These are phyloP conservation scores for Chondrostereum purpureum DNA, from an alignment of 1,284 basidiomycete species.

Conservation along the genomic window DNA sequence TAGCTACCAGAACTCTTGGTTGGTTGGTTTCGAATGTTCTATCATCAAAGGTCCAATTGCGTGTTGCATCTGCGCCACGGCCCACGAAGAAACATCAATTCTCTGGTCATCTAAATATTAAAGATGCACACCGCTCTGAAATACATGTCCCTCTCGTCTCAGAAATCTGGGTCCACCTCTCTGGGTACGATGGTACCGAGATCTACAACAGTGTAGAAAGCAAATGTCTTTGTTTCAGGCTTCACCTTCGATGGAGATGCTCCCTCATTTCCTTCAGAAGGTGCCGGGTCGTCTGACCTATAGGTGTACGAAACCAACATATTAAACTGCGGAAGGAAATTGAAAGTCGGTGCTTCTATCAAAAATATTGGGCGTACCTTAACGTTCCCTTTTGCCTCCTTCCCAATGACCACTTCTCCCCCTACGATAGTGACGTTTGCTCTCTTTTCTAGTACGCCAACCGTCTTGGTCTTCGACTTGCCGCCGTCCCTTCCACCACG, in stretches of 20 bases:
- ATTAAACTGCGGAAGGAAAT: conserved; percentile 60
- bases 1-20: no score
- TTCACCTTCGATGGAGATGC: conserved; percentile 42
- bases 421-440: conserved; percentile 84
- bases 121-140: not conserved
- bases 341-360: not conserved
- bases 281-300: conserved; percentile 74
- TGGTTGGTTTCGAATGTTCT: no score
- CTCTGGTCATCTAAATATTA: not conserved
- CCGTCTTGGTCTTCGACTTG: conserved; percentile 52
- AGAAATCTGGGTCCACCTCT: conserved; percentile 32
- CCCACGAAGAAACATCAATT: no score
- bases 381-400: conserved; percentile 65
- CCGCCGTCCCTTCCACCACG: conserved; percentile 35
- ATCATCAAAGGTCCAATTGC: no score
- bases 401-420: conserved; percentile 75
- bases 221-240: conserved; percentile 77
- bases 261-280: conserved; percentile 50
- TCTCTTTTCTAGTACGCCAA: conserved; percentile 77
- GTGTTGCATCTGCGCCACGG: no score
- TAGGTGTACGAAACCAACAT: conserved; percentile 91
- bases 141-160: conserved; percentile 3
- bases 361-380: conserved; percentile 44
- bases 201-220: conserved; percentile 78
- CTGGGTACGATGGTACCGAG: conserved; percentile 63